These are phyloP conservation scores for Phytophthora meadii DNA, from an alignment of 352 stramenopile species.

Conservation along the genomic window DNA sequence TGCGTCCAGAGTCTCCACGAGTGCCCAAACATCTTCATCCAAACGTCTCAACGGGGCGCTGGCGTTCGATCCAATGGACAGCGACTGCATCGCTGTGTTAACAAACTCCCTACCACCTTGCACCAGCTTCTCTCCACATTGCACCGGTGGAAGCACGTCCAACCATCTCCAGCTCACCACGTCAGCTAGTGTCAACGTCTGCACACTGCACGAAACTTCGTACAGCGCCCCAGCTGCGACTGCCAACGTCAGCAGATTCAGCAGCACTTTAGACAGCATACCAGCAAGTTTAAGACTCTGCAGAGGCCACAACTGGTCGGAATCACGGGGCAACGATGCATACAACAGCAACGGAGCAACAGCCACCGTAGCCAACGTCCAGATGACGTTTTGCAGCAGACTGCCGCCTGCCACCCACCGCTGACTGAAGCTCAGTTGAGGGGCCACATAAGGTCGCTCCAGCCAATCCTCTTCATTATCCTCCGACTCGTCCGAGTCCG, in stretches of 20 bases:
- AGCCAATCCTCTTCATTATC: constrained; percentile 32
- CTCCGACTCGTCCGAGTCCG: constrained; percentile 44
- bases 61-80: constrained; percentile 14
- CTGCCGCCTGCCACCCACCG: constrained; percentile 44
- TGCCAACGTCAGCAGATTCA: constrained; percentile 47
- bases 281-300: constrained; percentile 37
- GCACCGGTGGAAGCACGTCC: constrained; percentile 25
- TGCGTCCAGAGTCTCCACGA: constrained; percentile 40
- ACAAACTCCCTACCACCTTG: constrained; percentile 19
- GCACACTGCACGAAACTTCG: constrained; percentile 31
- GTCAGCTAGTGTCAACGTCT: constrained; percentile 11
- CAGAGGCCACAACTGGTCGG: constrained; percentile 43
- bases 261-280: constrained; percentile 40
- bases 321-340: constrained; percentile 25
- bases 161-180: constrained; percentile 32
- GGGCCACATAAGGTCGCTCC: not conserved
- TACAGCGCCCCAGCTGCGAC: constrained; percentile 29
- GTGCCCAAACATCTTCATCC: constrained; percentile 36
- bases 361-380: constrained; percentile 53
- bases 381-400: constrained; percentile 58
- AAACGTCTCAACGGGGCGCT: constrained; percentile 27
- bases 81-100: constrained; percentile 6
- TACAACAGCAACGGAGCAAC: constrained; percentile 64
- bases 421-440: constrained; percentile 16
- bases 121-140: constrained; percentile 36